phyloP scores from a whole-genome alignment of 257 asterid species.

The Schizonepeta tenuifolia region DNA sequence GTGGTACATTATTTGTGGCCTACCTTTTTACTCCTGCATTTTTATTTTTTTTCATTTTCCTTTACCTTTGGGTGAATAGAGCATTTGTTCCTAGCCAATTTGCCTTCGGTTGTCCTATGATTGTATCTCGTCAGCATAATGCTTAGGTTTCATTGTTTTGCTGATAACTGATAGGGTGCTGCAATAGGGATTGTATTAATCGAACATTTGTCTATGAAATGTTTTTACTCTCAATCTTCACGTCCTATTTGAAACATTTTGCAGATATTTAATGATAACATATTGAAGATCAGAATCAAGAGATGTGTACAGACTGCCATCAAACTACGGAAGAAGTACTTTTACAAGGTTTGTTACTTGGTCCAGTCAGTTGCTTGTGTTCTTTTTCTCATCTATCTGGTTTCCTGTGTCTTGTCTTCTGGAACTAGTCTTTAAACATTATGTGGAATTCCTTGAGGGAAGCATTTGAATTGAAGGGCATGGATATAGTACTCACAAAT shows the following conservation, averaged over 20 bases:
- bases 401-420: constrained; percentile 1
- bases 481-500: neutral
- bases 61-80: constrained; percentile 12
- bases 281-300: constrained; percentile 83
- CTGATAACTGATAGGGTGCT: constrained; percentile 26
- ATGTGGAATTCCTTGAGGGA: constrained; percentile 6
- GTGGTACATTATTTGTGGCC: neutral
- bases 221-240: constrained; percentile 26
- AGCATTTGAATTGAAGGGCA: neutral
- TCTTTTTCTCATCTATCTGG: constrained; percentile 23
- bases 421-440: constrained; percentile 7
- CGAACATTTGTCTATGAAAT: constrained; percentile 14
- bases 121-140: constrained; percentile 2
- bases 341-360: constrained; percentile 63
- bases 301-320: constrained; percentile 87
- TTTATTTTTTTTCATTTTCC: constrained; percentile 22
- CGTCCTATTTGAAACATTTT: constrained; percentile 31
- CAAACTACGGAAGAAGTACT: constrained; percentile 92
- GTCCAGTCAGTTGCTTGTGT: constrained; percentile 31
- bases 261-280: constrained; percentile 90
- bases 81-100: constrained; percentile 12
- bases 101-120: constrained; percentile 3
- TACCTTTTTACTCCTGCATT: constrained; percentile 5
- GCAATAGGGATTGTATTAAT: constrained; percentile 7
- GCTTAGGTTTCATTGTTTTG: constrained; percentile 10